These are phyloP conservation scores for Nidularia pulvinata DNA, from an alignment of 768 basidiomycete species.

Conservation along the genomic window DNA sequence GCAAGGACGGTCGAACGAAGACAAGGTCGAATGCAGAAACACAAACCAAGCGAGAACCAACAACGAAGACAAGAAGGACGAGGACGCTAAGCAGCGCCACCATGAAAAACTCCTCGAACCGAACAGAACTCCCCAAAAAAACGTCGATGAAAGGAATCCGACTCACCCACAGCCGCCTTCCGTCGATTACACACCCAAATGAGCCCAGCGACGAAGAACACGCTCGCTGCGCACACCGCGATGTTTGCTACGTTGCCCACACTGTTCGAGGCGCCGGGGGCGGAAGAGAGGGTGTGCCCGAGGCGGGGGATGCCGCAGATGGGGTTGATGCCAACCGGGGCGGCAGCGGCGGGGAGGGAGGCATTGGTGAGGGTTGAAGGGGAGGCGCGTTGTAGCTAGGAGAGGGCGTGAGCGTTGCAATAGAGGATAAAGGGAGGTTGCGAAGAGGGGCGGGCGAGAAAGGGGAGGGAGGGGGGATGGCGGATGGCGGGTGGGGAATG, in stretches of 20 bases:
- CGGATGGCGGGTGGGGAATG: neutral
- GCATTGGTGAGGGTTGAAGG: slow-evolving; percentile 31
- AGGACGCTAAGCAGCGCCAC: too few species aligned
- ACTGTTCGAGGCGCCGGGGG: too few species aligned
- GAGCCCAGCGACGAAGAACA: slow-evolving; percentile 51
- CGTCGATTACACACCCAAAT: slow-evolving; percentile 52
- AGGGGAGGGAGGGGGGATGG: neutral
- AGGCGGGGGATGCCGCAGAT: slow-evolving; percentile 6
- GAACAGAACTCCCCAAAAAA: too few species aligned
- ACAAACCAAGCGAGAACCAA: too few species aligned
- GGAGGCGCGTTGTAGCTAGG: slow-evolving; percentile 35
- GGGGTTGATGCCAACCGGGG: slow-evolving; percentile 85
- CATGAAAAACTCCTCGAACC: too few species aligned
- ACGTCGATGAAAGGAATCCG: too few species aligned
- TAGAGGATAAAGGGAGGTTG: neutral
- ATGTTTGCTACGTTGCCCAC: slow-evolving; percentile 25
- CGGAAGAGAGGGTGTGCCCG: too few species aligned
- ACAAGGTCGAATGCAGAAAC: too few species aligned
- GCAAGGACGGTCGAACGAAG: too few species aligned
- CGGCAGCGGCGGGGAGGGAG: slow-evolving; percentile 44
- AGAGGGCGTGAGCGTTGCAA: neutral
- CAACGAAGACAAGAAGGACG: too few species aligned
- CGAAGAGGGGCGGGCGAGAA: neutral
- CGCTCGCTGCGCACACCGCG: slow-evolving; percentile 64
- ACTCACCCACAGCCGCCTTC: slow-evolving; percentile 81